A percentile compares a stretch with the other conserved stretches of the same genome.
Conservation (phyloP, 306 rosid genomes). For the Crataegus laevigata region DNA sequence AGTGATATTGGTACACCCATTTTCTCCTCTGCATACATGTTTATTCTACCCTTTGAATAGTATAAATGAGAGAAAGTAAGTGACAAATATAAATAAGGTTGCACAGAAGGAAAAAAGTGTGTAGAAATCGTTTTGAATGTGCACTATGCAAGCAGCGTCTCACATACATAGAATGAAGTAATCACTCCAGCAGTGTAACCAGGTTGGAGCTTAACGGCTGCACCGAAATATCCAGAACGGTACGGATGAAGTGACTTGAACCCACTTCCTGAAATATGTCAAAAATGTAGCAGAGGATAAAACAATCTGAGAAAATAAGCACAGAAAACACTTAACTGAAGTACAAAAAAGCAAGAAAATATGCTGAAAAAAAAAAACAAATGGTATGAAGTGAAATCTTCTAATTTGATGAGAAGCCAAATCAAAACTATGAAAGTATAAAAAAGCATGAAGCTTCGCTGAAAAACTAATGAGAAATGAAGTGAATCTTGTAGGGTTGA, state of each 20-base stretch:
- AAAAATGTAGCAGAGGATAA: not conserved
- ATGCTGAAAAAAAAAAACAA: not conserved
- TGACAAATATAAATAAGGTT: too few relatives aligned
- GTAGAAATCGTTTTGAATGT: not conserved
- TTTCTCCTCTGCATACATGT: too few relatives aligned
- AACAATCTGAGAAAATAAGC: not conserved
- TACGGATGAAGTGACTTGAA: conserved; percentile 64
- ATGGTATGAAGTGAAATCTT: too few relatives aligned
- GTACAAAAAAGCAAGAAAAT: not conserved
- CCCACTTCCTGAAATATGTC: conserved; percentile 62
- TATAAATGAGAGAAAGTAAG: not conserved
- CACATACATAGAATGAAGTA: conserved; percentile 77
- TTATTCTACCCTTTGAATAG: not conserved
- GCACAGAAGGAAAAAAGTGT: too few relatives aligned
- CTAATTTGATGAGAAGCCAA: too few relatives aligned
- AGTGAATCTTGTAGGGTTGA: not conserved
- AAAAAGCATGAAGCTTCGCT: not conserved
- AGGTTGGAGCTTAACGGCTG: conserved; percentile 65
- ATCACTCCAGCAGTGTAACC: conserved; percentile 91
- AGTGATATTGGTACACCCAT: not conserved
- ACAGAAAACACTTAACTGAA: not conserved
- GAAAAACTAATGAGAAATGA: not conserved
- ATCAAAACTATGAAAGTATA: not conserved
- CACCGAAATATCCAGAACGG: conserved; percentile 72
- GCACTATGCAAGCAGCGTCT: conserved; percentile 8